These are phyloP conservation scores for Botrytis galanthina DNA, from an alignment of 2,329 filamentous ascomycete species.

Conservation along the genomic window DNA sequence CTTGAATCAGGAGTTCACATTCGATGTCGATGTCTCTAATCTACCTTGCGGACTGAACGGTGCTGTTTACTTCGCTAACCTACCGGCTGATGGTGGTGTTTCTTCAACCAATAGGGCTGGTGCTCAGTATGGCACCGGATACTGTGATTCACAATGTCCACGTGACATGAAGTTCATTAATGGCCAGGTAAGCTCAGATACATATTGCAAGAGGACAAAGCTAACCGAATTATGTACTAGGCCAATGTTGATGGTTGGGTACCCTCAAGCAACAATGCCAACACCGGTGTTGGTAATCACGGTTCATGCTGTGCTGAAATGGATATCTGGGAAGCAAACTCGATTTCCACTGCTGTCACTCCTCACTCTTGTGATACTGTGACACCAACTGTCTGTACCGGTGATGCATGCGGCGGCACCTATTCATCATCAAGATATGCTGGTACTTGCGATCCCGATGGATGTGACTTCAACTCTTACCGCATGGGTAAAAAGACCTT, in stretches of 20 bases:
- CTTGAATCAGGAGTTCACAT: conserved; percentile 67
- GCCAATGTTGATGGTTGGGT: conserved; percentile 15
- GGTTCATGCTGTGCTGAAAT: conserved; percentile 68
- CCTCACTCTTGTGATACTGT: conserved; percentile 54
- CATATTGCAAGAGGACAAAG: background rate
- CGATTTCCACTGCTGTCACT: conserved; percentile 55
- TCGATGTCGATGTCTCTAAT: conserved; percentile 68
- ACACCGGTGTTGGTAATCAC: conserved; percentile 51
- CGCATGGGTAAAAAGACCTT: conserved; percentile 55
- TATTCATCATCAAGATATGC: conserved; percentile 49
- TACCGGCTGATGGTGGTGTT: conserved; percentile 60
- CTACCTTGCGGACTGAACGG: conserved; percentile 70
- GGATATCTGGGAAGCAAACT: conserved; percentile 66
- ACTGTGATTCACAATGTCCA: conserved; percentile 61
- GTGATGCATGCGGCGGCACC: conserved; percentile 40
- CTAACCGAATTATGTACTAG: background rate
- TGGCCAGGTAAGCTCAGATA: conserved; percentile 42
- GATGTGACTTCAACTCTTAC: conserved; percentile 62
- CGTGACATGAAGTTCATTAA: conserved; percentile 53
- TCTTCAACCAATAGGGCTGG: conserved; percentile 53
- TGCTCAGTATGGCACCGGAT: conserved; percentile 60
- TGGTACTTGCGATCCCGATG: conserved; percentile 58
- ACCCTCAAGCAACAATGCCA: conserved; percentile 46
- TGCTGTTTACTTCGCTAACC: conserved; percentile 64
- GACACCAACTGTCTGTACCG: conserved; percentile 44